Base-by-base conservation (phyloP, 1,284 basidiomycete species). In the Heterobasidion annosum region DNA sequence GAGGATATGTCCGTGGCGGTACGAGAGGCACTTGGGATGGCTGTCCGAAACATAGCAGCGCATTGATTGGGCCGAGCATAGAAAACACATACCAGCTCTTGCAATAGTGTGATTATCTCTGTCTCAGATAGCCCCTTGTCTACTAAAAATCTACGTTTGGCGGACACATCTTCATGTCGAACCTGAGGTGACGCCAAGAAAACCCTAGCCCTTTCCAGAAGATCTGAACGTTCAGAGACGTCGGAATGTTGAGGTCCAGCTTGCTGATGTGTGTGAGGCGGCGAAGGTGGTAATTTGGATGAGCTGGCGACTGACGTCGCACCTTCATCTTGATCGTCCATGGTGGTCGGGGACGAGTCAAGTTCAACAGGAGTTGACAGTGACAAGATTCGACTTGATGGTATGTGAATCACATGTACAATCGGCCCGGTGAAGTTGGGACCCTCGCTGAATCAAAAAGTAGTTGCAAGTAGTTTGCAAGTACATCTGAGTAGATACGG, bases 1-100 rank as follows among this genome's bases (percentile, higher is more conserved):
- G 78, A 2, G 88, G 88, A 63, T 91, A 91, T 48, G 83, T 82
- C 59, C 85, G 76, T 1, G 87, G 85, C 16, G 85, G 85, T 42
- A 86, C 67, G 4, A 65, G 56, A 7, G 83, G 86, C n/a, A 75
- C 62, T 58, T 75, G 73, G 8, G 69, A 69, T 47, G 78, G 76
- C 82, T 85, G 57, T 25, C 44, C 32, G 34, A 37, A 58, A 54
- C 2, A 48, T 19, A n/a, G 32, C 35, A 51, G 54, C 18, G 9
- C 33, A n/a, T 55, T 46, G 58, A 60, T 46, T 59, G 45, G 50
- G 34, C 45, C 34, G 37, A 50, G 49, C 13, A 19, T 18, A 54
- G 12, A 48, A 45, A 25, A 57, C 2, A 67, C 77, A 53, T 59
- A 88, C 87, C 61, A 74, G 60, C 57, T 84, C 79, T 47, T 70